These are phyloP conservation scores for Xylaria multiplex DNA, from an alignment of 2,329 filamentous ascomycete species.

Conservation along the genomic window DNA sequence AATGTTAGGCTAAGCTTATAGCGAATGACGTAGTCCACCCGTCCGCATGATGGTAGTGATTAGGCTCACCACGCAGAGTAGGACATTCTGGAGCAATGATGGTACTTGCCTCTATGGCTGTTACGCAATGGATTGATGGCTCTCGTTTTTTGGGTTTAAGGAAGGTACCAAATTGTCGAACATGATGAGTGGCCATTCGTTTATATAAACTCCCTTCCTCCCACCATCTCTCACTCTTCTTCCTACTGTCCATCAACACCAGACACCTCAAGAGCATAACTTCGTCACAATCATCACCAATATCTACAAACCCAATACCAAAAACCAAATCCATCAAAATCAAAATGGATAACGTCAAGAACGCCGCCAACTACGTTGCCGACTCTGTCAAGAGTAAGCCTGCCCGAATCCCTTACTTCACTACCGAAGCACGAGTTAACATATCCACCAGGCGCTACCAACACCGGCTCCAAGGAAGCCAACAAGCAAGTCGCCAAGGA, in stretches of 20 bases:
- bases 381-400: slow-evolving; percentile 66
- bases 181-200: slow-evolving; percentile 5
- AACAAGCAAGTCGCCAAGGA: slow-evolving; percentile 77
- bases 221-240: slow-evolving; percentile 21
- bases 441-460: slow-evolving; percentile 50
- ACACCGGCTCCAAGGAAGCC: slow-evolving; percentile 71
- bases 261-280: slow-evolving; percentile 3
- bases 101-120: slow-evolving; percentile 10
- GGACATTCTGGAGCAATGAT: slow-evolving; percentile 1
- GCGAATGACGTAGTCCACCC: slow-evolving; percentile 30
- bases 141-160: neutral
- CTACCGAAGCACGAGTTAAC: slow-evolving; percentile 19
- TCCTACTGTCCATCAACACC: slow-evolving; percentile 10
- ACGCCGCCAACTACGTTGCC: slow-evolving; percentile 75
- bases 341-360: slow-evolving; percentile 65
- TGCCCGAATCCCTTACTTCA: neutral
- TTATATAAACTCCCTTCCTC: slow-evolving; percentile 42
- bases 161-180: slow-evolving; percentile 14
- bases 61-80: neutral
- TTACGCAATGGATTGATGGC: neutral
- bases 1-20: slow-evolving; percentile 13
- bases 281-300: slow-evolving; percentile 34
- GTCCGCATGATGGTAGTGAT: slow-evolving; percentile 13
- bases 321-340: slow-evolving; percentile 44
- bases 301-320: slow-evolving; percentile 20